Evolutionary conservation across 2,329 filamentous ascomycete genomes (phyloP).

Genomic region (Beauveria varroae): DNA sequence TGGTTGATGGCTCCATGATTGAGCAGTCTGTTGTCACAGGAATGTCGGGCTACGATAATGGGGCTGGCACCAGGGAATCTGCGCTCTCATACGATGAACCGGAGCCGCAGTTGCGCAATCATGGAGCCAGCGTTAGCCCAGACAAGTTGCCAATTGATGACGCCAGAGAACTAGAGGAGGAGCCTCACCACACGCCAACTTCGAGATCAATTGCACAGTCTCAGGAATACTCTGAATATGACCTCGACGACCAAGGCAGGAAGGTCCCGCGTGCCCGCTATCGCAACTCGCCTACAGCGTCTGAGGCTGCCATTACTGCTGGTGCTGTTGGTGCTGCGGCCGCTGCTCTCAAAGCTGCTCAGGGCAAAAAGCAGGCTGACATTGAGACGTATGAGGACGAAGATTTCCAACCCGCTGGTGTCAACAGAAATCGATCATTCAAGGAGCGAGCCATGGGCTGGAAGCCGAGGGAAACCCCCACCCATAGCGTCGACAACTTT

Average conservation of each 20-base stretch:
- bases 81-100: conserved; percentile 23
- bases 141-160: conserved; percentile 35
- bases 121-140: conserved; percentile 32
- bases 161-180: conserved; percentile 30
- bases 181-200: conserved; percentile 33
- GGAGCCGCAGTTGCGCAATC: conserved; percentile 22
- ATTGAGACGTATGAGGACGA: conserved; percentile 27
- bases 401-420: conserved; percentile 41
- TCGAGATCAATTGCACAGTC: conserved; percentile 31
- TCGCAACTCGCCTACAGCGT: conserved; percentile 46
- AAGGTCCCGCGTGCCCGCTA: conserved; percentile 42
- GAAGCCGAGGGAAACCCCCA: conserved; percentile 46
- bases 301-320: conserved; percentile 50
- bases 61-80: conserved; percentile 28
- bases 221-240: conserved; percentile 47
- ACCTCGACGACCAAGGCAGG: conserved; percentile 49
- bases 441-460: conserved; percentile 55
- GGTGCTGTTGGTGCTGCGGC: conserved; percentile 48
- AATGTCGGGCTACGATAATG: conserved; percentile 45
- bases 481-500: conserved; percentile 52
- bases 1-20: conserved; percentile 66
- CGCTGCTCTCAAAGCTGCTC: conserved; percentile 42
- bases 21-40: conserved; percentile 62
- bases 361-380: conserved; percentile 36
- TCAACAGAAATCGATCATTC: conserved; percentile 56